Base-by-base conservation (phyloP, 768 basidiomycete species). In the Boletus insuetus region DNA sequence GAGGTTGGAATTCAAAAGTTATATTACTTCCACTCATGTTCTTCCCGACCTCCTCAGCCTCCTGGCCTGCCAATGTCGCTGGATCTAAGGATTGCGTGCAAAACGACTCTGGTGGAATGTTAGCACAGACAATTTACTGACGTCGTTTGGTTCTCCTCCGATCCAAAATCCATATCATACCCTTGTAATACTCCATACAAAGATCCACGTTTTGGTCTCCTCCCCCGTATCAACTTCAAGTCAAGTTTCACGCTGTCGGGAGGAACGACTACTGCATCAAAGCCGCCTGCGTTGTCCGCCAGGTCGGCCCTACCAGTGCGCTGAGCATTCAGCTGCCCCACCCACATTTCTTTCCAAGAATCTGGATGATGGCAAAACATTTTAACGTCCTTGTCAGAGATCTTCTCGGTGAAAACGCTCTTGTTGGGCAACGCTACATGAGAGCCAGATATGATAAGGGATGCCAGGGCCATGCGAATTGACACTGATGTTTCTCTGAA, bases 231-330 rank as follows among this genome's bases (percentile, higher is more conserved):
- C 40, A 79, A 55, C 16, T 31, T 35, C 3, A 66, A 59, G 3
- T 66, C 60, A 2, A 75, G 68, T 37, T 68, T 63, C 34, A 78
- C 73, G 2, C 53, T 65, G n/a, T n/a, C n/a, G n/a, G n/a, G n/a
- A n/a, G n/a, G n/a, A 50, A 77, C 78, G 13, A 69, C 54, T 40
- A 51, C 40, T 0, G 17, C 34, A 42, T 49, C 12, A 13, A 56
- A 19, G 5, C 32, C n/a, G 13, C 39, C 50, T 8, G 14, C 10
- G 5, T 31, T 45, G 19, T 46, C 37, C 22, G 37, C 35, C n/a
- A 42, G 35, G 22, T 40, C 35, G 17, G 7, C n/a, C 32, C 35
- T 22, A 11, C 17, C 12, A 5, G 17, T 14, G 16, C n/a, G 16
- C 16, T 47, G 49, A 31, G 14, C 14, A 46, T 14, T 40, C 16